Evolutionary conservation across 768 basidiomycete genomes (phyloP).

Genomic region (Calocera viscosa): DNA sequence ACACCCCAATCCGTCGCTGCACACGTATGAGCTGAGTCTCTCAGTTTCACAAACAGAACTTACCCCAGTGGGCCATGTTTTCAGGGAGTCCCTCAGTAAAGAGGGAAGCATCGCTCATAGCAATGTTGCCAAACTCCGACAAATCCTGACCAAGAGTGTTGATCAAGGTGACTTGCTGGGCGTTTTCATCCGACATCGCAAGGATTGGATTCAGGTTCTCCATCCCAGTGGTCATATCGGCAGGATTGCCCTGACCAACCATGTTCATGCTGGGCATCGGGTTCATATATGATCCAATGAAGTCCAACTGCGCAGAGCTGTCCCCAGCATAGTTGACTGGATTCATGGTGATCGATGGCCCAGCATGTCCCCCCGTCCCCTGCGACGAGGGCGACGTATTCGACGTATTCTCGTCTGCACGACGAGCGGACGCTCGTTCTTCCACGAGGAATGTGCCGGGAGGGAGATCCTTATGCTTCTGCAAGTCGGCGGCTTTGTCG

Average conservation of each 20-base stretch:
- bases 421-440: conserved; percentile 2
- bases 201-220: conserved; percentile 5
- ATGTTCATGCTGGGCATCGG: not conserved
- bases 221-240: not conserved
- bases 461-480: conserved; percentile 2
- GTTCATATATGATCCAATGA: not conserved
- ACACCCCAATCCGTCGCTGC: not conserved
- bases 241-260: not conserved
- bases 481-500: not conserved
- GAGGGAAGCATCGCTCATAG: not conserved
- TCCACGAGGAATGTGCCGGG: not conserved
- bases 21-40: not conserved
- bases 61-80: not conserved
- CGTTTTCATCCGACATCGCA: not conserved
- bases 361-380: not conserved
- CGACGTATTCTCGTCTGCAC: conserved; percentile 2
- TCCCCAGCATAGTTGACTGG: not conserved
- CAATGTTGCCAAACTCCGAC: not conserved
- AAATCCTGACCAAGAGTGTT: conserved; percentile 3
- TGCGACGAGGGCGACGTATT: conserved; percentile 6
- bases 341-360: conserved; percentile 7
- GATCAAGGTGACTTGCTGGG: conserved; percentile 5
- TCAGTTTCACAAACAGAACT: not conserved
- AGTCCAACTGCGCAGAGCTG: not conserved
- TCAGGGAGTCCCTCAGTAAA: not conserved